Base-by-base conservation (phyloP, 441 rosid species). In the Sinapis alba region DNA sequence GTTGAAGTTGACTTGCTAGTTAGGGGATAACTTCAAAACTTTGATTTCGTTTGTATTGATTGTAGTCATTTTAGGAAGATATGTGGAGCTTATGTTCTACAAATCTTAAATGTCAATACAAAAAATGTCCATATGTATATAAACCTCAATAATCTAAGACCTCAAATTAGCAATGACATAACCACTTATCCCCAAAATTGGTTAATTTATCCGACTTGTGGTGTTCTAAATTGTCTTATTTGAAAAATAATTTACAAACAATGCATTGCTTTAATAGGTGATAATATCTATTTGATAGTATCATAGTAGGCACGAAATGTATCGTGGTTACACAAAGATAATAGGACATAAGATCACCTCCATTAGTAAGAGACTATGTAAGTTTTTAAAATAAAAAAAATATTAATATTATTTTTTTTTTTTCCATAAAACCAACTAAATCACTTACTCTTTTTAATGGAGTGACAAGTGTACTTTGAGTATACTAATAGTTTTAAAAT, bases 41-140 rank as follows among this genome's bases (percentile, higher is more conserved):
- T 62, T 57, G 63, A 26, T 62, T 10, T 68, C 62, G 34, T 13
- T 26, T 50, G 41, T 59, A 58, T 28, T 66, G 11, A 45, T 58
- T 45, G 62, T 43, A 10, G 53, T 58, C 72, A 43, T 15, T 57
- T 38, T 59, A 60, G 15, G 51, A 59, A 16, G 2, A 59, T 47
- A 66, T 74, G 38, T 30, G 47, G 47, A 27, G 57, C 62, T 73
- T 64, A 26, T 16, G 19, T 16, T 65, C 32, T 18, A 18, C 57
- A 12, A 5, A 20, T 62, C 51, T n/a, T 45, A 11, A 21, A 50
- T n/a, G 26, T 6, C 13, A 43, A 8, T 16, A 59, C 63, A 34
- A 18, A 18, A 18, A 18, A 45, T 45, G 15, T 5, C 24, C 21
- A n/a, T 62, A 62, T 2, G 30, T 20, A 21, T 6, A 47, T 12